These are phyloP conservation scores for Cyphellophora europaea DNA, from an alignment of 2,329 filamentous ascomycete species.

Conservation along the genomic window DNA sequence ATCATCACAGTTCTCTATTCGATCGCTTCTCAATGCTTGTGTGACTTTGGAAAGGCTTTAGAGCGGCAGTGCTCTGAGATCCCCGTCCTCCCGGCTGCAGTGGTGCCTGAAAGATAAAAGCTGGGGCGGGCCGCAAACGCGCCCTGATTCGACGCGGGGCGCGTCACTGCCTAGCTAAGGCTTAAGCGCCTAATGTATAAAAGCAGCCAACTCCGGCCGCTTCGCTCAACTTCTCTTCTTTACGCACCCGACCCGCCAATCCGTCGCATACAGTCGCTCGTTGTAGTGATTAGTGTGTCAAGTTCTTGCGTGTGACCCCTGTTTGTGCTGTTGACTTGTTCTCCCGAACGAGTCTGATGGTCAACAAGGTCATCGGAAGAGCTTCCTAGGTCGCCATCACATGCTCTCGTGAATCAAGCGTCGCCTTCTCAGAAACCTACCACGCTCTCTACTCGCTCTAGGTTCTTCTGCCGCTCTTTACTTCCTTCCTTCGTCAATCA, in stretches of 20 bases:
- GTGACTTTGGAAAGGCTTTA: no score
- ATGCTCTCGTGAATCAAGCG: slow-evolving; percentile 37
- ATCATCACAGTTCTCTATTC: no score
- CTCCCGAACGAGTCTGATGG: slow-evolving; percentile 13
- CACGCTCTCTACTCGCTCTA: slow-evolving; percentile 30
- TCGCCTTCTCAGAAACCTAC: slow-evolving; percentile 25
- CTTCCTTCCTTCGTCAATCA: slow-evolving; percentile 33
- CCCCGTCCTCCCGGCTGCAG: no score
- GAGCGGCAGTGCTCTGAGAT: no score
- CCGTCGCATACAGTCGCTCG: slow-evolving; percentile 23
- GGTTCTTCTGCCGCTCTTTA: slow-evolving; percentile 26
- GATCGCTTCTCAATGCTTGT: no score
- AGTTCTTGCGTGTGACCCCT: slow-evolving; percentile 9
- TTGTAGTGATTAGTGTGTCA: slow-evolving; percentile 20
- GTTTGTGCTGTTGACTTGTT: slow-evolving; percentile 11
- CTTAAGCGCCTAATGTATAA: no score
- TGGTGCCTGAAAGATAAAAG: no score
- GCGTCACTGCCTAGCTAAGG: no score
- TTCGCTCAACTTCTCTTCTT: slow-evolving; percentile 3
- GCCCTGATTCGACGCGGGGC: no score
- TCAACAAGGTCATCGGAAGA: slow-evolving; percentile 28
- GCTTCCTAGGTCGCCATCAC: slow-evolving; percentile 47
- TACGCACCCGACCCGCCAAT: slow-evolving; percentile 24
- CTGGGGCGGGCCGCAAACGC: no score
- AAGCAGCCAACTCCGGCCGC: no score